phyloP scores from a whole-genome alignment of 2,329 filamentous ascomycete genomes.

The Scortechinia acanthostroma region DNA sequence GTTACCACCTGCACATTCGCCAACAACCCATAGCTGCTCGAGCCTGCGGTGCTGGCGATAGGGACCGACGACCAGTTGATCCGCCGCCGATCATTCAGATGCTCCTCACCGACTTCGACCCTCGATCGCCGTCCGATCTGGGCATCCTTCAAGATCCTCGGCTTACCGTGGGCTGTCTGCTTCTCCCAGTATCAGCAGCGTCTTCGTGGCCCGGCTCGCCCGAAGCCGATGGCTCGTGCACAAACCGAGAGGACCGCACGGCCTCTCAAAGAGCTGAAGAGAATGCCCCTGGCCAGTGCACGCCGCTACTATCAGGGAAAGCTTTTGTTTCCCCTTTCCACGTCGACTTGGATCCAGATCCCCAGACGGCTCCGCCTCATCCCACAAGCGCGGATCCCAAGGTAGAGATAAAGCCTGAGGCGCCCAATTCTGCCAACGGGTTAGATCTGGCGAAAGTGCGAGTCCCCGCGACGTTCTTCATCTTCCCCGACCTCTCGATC shows the following conservation, averaged over 20 bases:
- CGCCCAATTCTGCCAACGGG: constrained; percentile 7
- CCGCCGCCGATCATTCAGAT: constrained; percentile 36
- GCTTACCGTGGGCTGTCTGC: constrained; percentile 29
- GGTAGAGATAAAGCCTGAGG: neutral
- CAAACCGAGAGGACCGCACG: neutral
- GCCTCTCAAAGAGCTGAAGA: too few species aligned
- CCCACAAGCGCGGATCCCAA: constrained; percentile 11
- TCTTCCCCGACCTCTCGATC: constrained; percentile 35
- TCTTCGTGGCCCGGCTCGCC: too few species aligned
- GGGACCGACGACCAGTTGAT: constrained; percentile 33
- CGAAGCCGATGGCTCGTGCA: neutral
- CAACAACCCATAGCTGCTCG: constrained; percentile 34
- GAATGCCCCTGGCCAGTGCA: constrained; percentile 9
- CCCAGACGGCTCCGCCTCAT: constrained; percentile 25
- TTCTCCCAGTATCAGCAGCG: constrained; percentile 19
- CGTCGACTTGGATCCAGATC: constrained; percentile 29
- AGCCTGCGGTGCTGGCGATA: constrained; percentile 33
- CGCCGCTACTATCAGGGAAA: constrained; percentile 23
- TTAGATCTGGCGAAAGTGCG: constrained; percentile 7
- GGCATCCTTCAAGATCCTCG: constrained; percentile 26
- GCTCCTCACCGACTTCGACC: constrained; percentile 30
- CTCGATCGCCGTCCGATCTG: constrained; percentile 21
- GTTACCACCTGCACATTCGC: constrained; percentile 29
- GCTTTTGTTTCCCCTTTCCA: constrained; percentile 30
- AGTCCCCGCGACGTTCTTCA: constrained; percentile 31